phyloP scores from a whole-genome alignment of 768 basidiomycete species.

The Rhizopogon sp. region DNA sequence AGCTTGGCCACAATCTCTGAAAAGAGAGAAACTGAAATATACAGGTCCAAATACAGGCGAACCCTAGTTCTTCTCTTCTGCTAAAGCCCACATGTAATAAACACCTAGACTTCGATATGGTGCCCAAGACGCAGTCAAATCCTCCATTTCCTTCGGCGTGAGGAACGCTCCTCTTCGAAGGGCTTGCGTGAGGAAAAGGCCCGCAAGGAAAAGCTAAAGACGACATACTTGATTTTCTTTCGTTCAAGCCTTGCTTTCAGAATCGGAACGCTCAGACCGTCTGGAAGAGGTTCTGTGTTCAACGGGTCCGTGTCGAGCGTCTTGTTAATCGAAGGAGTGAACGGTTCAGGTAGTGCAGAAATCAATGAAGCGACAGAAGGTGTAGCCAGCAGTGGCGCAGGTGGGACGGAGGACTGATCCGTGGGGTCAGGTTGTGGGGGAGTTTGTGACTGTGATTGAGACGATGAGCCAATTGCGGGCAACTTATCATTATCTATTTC shows the following conservation, averaged over 20 bases:
- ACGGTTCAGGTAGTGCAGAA: slow-evolving; percentile 45
- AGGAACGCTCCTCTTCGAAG: slow-evolving; percentile 58
- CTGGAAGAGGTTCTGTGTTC: slow-evolving; percentile 42
- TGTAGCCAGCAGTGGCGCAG: slow-evolving; percentile 29
- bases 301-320: slow-evolving; percentile 37
- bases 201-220: background rate
- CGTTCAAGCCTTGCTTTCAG: slow-evolving; percentile 59
- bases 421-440: slow-evolving; percentile 10
- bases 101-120: slow-evolving; percentile 86
- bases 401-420: slow-evolving; percentile 26
- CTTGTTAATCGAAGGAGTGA: slow-evolving; percentile 66
- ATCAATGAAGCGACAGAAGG: slow-evolving; percentile 13
- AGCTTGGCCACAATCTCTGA: no score
- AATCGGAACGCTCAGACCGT: slow-evolving; percentile 49
- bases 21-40: background rate
- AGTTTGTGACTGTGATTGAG: slow-evolving; percentile 1
- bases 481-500: slow-evolving; percentile 23
- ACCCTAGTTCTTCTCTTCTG: slow-evolving; percentile 29
- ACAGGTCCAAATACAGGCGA: background rate
- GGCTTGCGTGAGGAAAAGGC: slow-evolving; percentile 8
- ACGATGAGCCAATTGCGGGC: slow-evolving; percentile 18
- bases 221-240: slow-evolving; percentile 67
- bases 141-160: slow-evolving; percentile 79
- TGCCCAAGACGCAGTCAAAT: slow-evolving; percentile 68
- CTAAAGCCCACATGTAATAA: slow-evolving; percentile 86